A percentile compares a stretch with the other conserved stretches of the same genome.
These are phyloP conservation scores for Taphrina betulina DNA, from an alignment of 1,139 yeast genomes.

Conservation along the genomic window DNA sequence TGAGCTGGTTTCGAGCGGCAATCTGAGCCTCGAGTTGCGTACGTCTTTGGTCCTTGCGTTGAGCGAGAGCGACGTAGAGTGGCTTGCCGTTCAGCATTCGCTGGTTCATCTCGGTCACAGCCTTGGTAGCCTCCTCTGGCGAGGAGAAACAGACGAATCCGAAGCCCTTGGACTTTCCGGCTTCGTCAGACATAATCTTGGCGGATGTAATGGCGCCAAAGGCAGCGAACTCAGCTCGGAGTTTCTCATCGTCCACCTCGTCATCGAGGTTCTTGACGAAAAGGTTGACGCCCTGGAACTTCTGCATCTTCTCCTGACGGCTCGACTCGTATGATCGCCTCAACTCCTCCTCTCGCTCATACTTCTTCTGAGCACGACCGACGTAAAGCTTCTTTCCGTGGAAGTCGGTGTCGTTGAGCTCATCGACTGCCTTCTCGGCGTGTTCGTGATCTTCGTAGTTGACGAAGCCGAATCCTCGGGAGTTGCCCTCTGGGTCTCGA, in stretches of 20 bases:
- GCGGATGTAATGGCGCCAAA: conserved; percentile 96
- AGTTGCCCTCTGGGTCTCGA: conserved; percentile 81
- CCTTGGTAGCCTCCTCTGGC: conserved; percentile 99
- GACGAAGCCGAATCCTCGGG: conserved; percentile 95
- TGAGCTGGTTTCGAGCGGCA: conserved; percentile 97
- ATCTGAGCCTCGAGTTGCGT: conserved; percentile 96
- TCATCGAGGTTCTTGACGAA: conserved; percentile 97
- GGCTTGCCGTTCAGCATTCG: conserved; percentile 95
- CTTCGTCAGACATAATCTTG: conserved; percentile 79
- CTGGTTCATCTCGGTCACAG: conserved; percentile 98
- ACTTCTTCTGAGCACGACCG: conserved; percentile 99
- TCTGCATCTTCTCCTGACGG: conserved; percentile 86
- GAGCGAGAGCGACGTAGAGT: conserved; percentile 97
- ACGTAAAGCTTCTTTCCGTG: conserved; percentile 86
- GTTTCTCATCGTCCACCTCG: conserved; percentile 82
- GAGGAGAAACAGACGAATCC: conserved; percentile 98
- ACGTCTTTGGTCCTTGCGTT: conserved; percentile 97
- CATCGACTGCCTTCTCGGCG: conserved; percentile 90
- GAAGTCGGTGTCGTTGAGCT: conserved; percentile 80
- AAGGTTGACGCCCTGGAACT: conserved; percentile 97
- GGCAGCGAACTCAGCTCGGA: conserved; percentile 88
- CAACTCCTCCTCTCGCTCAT: conserved; percentile 95
- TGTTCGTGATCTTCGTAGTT: conserved; percentile 83
- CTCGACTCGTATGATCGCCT: conserved; percentile 92
- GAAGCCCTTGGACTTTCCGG: conserved; percentile 95